Evolutionary conservation across 1,284 basidiomycete species (phyloP).

Genomic region (Trametes hirsuta): DNA sequence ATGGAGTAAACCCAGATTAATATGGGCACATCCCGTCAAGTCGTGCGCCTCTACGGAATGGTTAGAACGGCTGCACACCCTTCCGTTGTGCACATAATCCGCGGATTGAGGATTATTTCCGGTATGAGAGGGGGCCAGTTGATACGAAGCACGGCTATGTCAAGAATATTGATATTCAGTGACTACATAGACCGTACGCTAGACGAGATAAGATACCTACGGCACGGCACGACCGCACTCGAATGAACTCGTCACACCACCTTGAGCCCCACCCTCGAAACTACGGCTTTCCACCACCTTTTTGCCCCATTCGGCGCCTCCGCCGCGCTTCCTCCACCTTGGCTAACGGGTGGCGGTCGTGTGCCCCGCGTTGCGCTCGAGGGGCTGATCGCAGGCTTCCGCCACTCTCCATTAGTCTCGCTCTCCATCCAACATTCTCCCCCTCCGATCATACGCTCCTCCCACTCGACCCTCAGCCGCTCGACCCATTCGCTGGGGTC

Average conservation of each 20-base stretch:
- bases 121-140: too few relatives aligned
- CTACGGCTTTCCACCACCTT: slow-evolving; percentile 2
- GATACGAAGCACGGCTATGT: too few relatives aligned
- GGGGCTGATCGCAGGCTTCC: not conserved
- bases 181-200: too few relatives aligned
- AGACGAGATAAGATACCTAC: too few relatives aligned
- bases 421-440: slow-evolving; percentile 21
- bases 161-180: too few relatives aligned
- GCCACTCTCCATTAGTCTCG: slow-evolving; percentile 15
- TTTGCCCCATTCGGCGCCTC: not conserved
- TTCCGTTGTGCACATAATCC: too few relatives aligned
- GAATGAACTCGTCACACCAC: not conserved
- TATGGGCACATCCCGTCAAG: too few relatives aligned
- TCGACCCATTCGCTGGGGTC: slow-evolving; percentile 16
- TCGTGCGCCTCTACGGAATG: too few relatives aligned
- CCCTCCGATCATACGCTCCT: slow-evolving; percentile 15
- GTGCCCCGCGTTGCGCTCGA: not conserved
- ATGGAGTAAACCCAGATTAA: too few relatives aligned
- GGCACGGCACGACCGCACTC: not conserved
- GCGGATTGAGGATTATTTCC: too few relatives aligned
- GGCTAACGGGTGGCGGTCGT: not conserved
- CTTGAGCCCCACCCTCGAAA: not conserved
- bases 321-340: not conserved
- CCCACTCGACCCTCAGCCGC: slow-evolving; percentile 20
- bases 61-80: too few relatives aligned